Conservation (phyloP, 148 eudicot species). For the Fagopyrum homotropicum region DNA sequence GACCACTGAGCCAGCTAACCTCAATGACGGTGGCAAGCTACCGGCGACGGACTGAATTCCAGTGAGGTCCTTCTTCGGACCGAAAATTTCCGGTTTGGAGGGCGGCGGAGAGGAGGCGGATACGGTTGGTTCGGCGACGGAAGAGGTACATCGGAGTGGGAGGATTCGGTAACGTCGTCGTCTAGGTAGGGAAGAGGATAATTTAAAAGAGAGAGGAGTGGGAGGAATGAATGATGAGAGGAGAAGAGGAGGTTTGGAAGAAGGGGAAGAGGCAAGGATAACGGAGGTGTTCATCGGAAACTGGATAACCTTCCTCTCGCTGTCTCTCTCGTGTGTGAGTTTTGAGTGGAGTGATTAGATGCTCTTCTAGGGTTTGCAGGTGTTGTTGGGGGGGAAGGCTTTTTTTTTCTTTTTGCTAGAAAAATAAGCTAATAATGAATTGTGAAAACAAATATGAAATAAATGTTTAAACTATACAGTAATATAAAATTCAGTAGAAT, state of each 20-base stretch:
- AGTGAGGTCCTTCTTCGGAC: conserved; percentile 49
- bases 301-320: conserved; percentile 10
- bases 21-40: conserved; percentile 45
- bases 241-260: conserved; percentile 26
- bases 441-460: too few relatives aligned
- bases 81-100: conserved; percentile 36
- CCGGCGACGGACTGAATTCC: conserved; percentile 55
- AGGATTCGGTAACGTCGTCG: conserved; percentile 28
- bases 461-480: too few relatives aligned
- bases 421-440: neutral
- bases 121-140: neutral
- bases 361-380: conserved; percentile 10
- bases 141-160: conserved; percentile 16
- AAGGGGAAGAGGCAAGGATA: conserved; percentile 21
- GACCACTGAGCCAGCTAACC: conserved; percentile 47
- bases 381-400: neutral
- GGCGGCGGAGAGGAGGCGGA: conserved; percentile 5
- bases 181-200: conserved; percentile 3
- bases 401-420: neutral
- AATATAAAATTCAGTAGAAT: too few relatives aligned
- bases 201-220: conserved; percentile 12
- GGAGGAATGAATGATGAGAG: conserved; percentile 26
- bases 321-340: conserved; percentile 10
- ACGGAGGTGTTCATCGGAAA: conserved; percentile 21
- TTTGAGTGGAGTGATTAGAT: neutral